Evolutionary conservation across 495 filamentous ascomycete genomes (phyloP).

Genomic region (Penicillium parvum): DNA sequence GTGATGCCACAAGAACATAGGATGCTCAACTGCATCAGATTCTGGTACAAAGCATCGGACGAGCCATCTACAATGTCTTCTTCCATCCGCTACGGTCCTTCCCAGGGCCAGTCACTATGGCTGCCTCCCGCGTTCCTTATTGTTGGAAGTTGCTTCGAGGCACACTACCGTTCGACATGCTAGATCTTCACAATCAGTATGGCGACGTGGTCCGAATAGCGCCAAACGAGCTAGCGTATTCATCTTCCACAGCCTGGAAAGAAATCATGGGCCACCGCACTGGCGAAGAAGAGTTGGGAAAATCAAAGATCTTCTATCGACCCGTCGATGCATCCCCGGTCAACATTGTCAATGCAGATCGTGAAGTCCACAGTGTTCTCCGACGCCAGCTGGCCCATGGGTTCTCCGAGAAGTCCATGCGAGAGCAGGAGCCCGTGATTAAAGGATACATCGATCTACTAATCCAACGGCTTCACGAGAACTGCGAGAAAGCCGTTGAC

Average conservation of each 20-base stretch:
- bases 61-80: constrained; percentile 3
- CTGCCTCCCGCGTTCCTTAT: constrained; percentile 4
- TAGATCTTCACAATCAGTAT: constrained; percentile 45
- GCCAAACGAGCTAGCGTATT: constrained; percentile 50
- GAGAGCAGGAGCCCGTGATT: constrained; percentile 33
- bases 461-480: neutral
- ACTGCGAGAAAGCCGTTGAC: neutral
- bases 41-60: no score
- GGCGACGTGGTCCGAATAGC: constrained; percentile 51
- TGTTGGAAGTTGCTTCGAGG: constrained; percentile 4
- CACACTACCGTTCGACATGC: constrained; percentile 33
- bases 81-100: constrained; percentile 3
- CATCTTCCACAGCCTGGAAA: constrained; percentile 47
- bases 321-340: constrained; percentile 5
- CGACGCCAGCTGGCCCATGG: constrained; percentile 49
- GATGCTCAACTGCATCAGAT: no score
- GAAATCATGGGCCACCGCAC: constrained; percentile 49
- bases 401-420: constrained; percentile 47
- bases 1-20: no score
- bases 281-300: constrained; percentile 12
- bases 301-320: constrained; percentile 17
- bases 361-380: constrained; percentile 38
- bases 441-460: constrained; percentile 1
- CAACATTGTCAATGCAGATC: constrained; percentile 25
- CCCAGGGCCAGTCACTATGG: constrained; percentile 1